Base-by-base conservation (phyloP, 768 basidiomycete genomes). In the Pisolithus orientalis region DNA sequence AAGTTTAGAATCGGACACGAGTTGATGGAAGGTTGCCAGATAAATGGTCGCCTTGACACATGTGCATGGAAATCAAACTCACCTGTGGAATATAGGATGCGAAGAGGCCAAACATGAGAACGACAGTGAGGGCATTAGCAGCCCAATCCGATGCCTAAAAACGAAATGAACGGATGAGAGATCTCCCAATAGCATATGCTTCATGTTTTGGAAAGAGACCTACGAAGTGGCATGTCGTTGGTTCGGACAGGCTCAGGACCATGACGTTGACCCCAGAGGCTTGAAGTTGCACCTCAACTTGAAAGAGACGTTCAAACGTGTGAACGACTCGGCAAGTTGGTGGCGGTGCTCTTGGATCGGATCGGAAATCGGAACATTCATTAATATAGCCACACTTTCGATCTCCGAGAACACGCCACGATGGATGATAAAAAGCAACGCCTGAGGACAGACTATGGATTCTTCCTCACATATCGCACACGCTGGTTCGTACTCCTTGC, bases 71-170 rank as follows among this genome's bases (percentile, higher is more conserved):
- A 16, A 40, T 10, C 21, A 31, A 6, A 52, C 70, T 28, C 42
- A 86, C 88, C 72, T 93, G 92, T 1, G 94, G 94, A 2, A 82
- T 64, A 70, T 95, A 96, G 25, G 91, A 94, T 43, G 90, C 59
- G 50, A 92, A 66, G 42, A 95, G 74, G 5, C 94, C 93, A 59
- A 79, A 80, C 17, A 95, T 80, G 28, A 80, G 70, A 9, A 75
- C 65, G 0, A 85, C 84, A 27, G 94, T 77, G 11, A 80, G 61
- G n/a, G 81, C 75, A 37, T 64, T 50, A 4, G 82, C 80, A 57
- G 82, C 77, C 74, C 84, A 80, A 67, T 93, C 84, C 66, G 90
- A 85, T 49, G 80, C 73, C 90, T 91, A 51, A 6, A 50, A 44
- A 40, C 21, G 27, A 10, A 2, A 53, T 13, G 9, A 11, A 34